phyloP scores from a whole-genome alignment of 2,329 filamentous ascomycete genomes.

The Ceratocystis ficicola region DNA sequence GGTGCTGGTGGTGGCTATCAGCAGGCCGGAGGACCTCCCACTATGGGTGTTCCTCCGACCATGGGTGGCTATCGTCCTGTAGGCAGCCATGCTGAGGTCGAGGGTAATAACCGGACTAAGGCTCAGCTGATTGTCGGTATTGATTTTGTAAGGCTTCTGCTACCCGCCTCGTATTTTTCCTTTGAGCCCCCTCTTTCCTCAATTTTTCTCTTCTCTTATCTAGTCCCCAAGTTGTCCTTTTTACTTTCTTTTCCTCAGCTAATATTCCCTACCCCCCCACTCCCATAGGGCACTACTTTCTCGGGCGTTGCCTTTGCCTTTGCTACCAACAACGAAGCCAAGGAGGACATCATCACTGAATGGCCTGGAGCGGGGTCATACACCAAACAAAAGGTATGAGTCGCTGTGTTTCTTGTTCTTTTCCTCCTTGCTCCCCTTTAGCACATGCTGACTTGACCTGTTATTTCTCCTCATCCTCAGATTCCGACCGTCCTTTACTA shows the following conservation, averaged over 20 bases:
- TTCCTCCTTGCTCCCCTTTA: not conserved
- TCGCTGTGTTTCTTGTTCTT: not conserved
- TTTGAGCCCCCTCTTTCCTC: not conserved
- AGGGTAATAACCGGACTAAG: constrained; percentile 80
- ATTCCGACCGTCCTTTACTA: constrained; percentile 99
- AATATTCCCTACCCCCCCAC: not conserved
- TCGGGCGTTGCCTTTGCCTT: constrained; percentile 96
- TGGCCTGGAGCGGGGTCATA: constrained; percentile 97
- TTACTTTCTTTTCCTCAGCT: not conserved
- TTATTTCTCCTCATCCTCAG: constrained; percentile 36
- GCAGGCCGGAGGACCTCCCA: constrained; percentile 28
- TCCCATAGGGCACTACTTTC: constrained; percentile 75
- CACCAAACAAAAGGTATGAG: constrained; percentile 86
- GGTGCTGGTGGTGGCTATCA: constrained; percentile 36
- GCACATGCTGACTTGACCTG: not conserved
- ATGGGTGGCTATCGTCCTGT: constrained; percentile 26
- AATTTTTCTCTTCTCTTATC: not conserved
- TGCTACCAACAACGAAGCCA: constrained; percentile 91
- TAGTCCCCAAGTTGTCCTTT: not conserved
- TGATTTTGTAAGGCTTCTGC: constrained; percentile 63
- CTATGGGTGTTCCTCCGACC: not conserved
- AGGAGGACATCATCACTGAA: constrained; percentile 97
- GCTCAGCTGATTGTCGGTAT: constrained; percentile 97
- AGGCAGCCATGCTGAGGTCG: constrained; percentile 50
- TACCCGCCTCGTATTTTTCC: not conserved